Evolutionary conservation across 1,284 basidiomycete species (phyloP).

Genomic region (Boletellus deceptivus): DNA sequence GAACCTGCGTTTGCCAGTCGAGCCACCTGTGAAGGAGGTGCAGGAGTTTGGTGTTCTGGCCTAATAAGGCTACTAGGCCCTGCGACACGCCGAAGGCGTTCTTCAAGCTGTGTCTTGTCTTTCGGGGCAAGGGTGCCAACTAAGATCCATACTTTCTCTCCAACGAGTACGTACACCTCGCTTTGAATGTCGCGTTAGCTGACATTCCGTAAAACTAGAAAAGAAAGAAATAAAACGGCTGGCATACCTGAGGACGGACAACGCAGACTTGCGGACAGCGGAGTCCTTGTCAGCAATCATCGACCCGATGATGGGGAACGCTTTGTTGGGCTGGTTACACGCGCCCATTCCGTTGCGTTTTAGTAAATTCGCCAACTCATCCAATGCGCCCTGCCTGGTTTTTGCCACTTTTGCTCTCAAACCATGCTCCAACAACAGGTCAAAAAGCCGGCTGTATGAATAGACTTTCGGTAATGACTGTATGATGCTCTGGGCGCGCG

Average conservation of each 20-base stretch:
- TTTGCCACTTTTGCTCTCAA: conserved; percentile 88
- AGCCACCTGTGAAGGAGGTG: conserved; percentile 43
- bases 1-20: conserved; percentile 50
- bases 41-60: conserved; percentile 37
- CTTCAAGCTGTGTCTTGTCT: conserved; percentile 90
- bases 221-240: neutral
- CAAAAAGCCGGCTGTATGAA: conserved; percentile 88
- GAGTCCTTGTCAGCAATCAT: conserved; percentile 90
- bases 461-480: conserved; percentile 77
- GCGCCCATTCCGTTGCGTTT: conserved; percentile 83
- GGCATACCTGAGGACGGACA: conserved; percentile 67
- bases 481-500: conserved; percentile 69
- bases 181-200: conserved; percentile 37
- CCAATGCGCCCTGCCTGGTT: conserved; percentile 81
- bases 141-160: conserved; percentile 82
- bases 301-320: conserved; percentile 76
- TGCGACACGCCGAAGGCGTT: conserved; percentile 80
- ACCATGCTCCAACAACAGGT: conserved; percentile 83
- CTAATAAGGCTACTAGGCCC: conserved; percentile 57
- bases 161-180: conserved; percentile 80
- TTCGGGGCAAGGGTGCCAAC: conserved; percentile 80
- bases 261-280: conserved; percentile 79
- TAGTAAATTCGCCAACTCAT: conserved; percentile 76
- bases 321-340: conserved; percentile 73
- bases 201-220: neutral